A percentile compares a stretch with the other conserved stretches of the same genome.
Evolutionary conservation across 768 basidiomycete genomes (phyloP).

Genomic region (Phlegmacium glaucopus): DNA sequence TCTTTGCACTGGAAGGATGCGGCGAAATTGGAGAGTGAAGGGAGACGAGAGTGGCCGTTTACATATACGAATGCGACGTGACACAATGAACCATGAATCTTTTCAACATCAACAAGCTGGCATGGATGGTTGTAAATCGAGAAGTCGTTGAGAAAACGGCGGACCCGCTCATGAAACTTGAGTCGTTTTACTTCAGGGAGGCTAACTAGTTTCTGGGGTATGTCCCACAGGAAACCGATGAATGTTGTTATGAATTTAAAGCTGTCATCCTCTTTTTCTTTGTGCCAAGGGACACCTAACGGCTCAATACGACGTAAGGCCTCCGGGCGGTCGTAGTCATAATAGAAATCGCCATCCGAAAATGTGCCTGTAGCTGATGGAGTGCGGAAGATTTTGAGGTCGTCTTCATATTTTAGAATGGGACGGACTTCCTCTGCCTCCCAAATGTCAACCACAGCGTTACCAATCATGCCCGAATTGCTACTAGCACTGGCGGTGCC

Average conservation of each 20-base stretch:
- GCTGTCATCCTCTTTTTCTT: slow-evolving; percentile 18
- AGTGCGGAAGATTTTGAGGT: slow-evolving; percentile 18
- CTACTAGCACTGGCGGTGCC: too few species aligned
- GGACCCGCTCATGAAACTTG: slow-evolving; percentile 21
- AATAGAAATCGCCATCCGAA: slow-evolving; percentile 7
- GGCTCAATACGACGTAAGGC: slow-evolving; percentile 10
- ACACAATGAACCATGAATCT: too few species aligned
- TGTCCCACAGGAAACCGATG: slow-evolving; percentile 33
- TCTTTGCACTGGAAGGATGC: slow-evolving; percentile 12
- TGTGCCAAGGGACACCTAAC: slow-evolving; percentile 27
- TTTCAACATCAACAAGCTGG: too few species aligned
- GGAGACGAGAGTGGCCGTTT: slow-evolving; percentile 15
- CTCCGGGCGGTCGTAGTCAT: slow-evolving; percentile 17
- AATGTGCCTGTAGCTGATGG: slow-evolving; percentile 11
- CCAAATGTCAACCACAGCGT: slow-evolving; percentile 27
- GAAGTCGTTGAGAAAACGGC: slow-evolving; percentile 9
- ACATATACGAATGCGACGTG: slow-evolving; percentile 26
- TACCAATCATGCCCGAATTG: slow-evolving; percentile 27
- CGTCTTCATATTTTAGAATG: slow-evolving; percentile 22
- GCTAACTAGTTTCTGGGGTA: slow-evolving; percentile 18
- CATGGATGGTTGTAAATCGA: too few species aligned
- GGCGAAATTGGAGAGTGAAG: slow-evolving; percentile 23
- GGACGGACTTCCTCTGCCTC: slow-evolving; percentile 13
- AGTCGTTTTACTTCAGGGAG: slow-evolving; percentile 27
- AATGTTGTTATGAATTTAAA: slow-evolving; percentile 22